Evolutionary conservation across 1,139 yeast species (phyloP), one percentile per base, ranked within the genome.

Genomic region (Lodderomyces orthopsilosis): DNA sequence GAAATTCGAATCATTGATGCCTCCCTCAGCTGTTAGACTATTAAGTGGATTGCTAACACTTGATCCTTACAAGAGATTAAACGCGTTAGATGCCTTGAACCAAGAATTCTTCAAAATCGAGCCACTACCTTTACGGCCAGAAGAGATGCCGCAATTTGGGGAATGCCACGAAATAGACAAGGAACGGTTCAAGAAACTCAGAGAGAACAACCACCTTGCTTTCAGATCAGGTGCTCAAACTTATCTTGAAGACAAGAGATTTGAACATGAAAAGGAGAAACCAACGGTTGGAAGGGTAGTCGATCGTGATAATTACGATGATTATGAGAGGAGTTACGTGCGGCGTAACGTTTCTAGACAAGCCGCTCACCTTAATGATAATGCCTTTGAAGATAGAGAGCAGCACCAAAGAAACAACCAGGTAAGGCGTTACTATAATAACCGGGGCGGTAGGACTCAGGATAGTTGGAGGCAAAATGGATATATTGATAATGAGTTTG

Each of bases 121-220:
- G 0, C 97, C 97, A 0, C 52, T 72, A 19, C 90, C 96, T 0
- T 69, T 79, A 13, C 46, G 53, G 13, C 78, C 81, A 0, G 56
- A 63, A 12, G 78, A 78, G n/a, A 64, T 87, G 39, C 93, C 95
- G 0, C 65, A 64, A 38, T 86, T 85, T 54, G 90, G 85, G 49
- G 95, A 91, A 51, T 81, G 95, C 50, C 98, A 93, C 60, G 98
- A 93, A 61, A 79, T 89, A 35, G 95, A 87, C 57, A 80, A 81
- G 43, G 83, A 85, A 47, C 70, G 81, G 51, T 83, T 75, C 55
- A 80, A 79, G 52, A 53, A 56, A 36, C 40, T 52, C 26, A 49
- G 46, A 38, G 53, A 54, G 22, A 13, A 19, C 17, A 35, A 37
- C 35, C 33, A 27, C 24, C 24, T 34, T 24, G 34, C 34, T 13